Base-by-base conservation (phyloP, 2,329 filamentous ascomycete species). In the Fusarium sarcochroum region DNA sequence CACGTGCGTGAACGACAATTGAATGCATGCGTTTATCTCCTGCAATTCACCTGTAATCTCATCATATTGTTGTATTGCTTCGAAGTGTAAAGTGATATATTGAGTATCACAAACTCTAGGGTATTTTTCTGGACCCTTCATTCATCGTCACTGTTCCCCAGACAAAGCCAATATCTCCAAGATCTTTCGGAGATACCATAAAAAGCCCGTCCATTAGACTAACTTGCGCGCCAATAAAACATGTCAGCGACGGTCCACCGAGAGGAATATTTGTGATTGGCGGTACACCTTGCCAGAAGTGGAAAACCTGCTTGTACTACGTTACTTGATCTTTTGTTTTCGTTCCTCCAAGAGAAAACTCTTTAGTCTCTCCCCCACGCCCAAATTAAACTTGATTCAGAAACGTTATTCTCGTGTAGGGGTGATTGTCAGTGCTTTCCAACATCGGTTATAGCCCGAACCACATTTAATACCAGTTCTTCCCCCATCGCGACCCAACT, bases 331-430 rank as follows among this genome's bases (percentile, higher is more conserved):
- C 27, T 10, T 10, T 27, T 23, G 20, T 57, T 57, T 57, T 54
- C 48, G 56, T 20, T 47, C 27, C 14, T 27, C 41, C 34, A 51
- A 55, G 41, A 41, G 34, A 56, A 58, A 58, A 56, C 42, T 44
- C 53, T 42, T 41, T 20, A 17, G 15, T 48, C 32, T 15, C 35
- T 40, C 52, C 40, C 50, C 41, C 44, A 44, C 44, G 52, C 11
- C 38, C 17, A 17, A 57, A 21, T 53, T 30, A 21, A 42, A 35
- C 34, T 35, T 35, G 34, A 17, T 35, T 35, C 34, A 35, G 17
- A 35, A 35, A 35, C 34, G 34, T 34, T 13, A 27, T 30, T 30
- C 27, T 30, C 10, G 27, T 13, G 27, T 30, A 13, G 10, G 27
- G 27, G 10, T 30, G 3, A 11, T 13, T 35, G 34, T 35, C 34